Evolutionary conservation across 306 rosid species (phyloP).

Genomic region (Casuarina equisetifolia): DNA sequence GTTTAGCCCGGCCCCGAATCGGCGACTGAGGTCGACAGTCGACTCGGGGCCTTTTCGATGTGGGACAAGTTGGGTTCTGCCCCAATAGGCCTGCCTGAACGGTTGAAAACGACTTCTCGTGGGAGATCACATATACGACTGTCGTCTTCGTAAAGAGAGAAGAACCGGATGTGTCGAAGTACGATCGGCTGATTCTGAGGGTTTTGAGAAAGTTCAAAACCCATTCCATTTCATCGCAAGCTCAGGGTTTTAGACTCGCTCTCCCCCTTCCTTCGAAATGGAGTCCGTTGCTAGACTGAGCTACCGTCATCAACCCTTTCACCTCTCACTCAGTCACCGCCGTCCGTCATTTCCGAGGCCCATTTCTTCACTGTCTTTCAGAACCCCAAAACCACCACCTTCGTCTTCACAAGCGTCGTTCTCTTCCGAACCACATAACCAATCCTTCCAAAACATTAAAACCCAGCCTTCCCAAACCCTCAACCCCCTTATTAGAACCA

Average conservation of each 20-base stretch:
- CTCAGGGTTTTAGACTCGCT: slow-evolving; percentile 25
- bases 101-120: not conserved
- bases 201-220: not conserved
- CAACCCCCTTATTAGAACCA: slow-evolving; percentile 45
- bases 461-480: slow-evolving; percentile 40
- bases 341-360: slow-evolving; percentile 39
- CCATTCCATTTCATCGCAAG: not conserved
- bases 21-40: too few species aligned
- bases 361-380: slow-evolving; percentile 36
- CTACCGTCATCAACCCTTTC: slow-evolving; percentile 45
- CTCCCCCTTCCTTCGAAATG: slow-evolving; percentile 39
- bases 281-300: slow-evolving; percentile 45
- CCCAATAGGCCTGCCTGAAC: too few species aligned
- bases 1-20: too few species aligned
- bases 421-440: slow-evolving; percentile 19
- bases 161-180: not conserved
- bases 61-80: too few species aligned
- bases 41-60: too few species aligned
- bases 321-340: slow-evolving; percentile 49
- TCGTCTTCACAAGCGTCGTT: slow-evolving; percentile 30
- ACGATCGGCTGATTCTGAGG: not conserved
- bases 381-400: slow-evolving; percentile 16
- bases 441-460: slow-evolving; percentile 28
- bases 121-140: not conserved
- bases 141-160: not conserved